Evolutionary conservation across 1,284 basidiomycete species (phyloP).

Genomic region (Albatrellus sp.): DNA sequence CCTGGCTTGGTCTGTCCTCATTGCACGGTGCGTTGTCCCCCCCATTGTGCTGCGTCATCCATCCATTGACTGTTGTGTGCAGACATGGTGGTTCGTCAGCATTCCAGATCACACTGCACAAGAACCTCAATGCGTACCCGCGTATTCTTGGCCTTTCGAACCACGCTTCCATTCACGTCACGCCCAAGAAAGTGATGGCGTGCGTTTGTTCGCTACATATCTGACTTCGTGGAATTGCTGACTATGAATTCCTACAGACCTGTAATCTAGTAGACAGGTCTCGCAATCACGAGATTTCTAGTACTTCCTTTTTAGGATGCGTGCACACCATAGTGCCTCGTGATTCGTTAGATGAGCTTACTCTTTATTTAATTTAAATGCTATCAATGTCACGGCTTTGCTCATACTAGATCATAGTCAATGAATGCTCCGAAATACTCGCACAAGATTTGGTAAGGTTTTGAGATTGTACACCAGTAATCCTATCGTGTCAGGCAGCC

Average conservation of each 20-base stretch:
- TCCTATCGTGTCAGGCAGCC: no score
- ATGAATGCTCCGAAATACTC: no score
- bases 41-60: background rate
- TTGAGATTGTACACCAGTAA: no score
- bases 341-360: no score
- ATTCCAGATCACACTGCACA: slow-evolving; percentile 94
- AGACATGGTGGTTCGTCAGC: slow-evolving; percentile 75
- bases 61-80: background rate
- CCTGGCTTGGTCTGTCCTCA: slow-evolving; percentile 72
- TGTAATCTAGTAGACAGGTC: background rate
- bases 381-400: background rate
- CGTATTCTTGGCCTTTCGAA: slow-evolving; percentile 71
- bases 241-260: background rate
- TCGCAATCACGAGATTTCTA: background rate
- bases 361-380: background rate
- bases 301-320: background rate
- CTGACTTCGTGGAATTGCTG: slow-evolving; percentile 18
- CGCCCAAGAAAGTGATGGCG: slow-evolving; percentile 33
- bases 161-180: slow-evolving; percentile 64
- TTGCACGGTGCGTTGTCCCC: slow-evolving; percentile 32
- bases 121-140: slow-evolving; percentile 93
- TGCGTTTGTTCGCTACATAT: slow-evolving; percentile 44
- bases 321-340: background rate
- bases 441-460: no score
- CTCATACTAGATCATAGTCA: no score